Percentiles rank a stretch among this genome's conserved stretches.
These are phyloP conservation scores for Moniliophthora roreri DNA, from an alignment of 1,284 basidiomycete species.

Conservation along the genomic window DNA sequence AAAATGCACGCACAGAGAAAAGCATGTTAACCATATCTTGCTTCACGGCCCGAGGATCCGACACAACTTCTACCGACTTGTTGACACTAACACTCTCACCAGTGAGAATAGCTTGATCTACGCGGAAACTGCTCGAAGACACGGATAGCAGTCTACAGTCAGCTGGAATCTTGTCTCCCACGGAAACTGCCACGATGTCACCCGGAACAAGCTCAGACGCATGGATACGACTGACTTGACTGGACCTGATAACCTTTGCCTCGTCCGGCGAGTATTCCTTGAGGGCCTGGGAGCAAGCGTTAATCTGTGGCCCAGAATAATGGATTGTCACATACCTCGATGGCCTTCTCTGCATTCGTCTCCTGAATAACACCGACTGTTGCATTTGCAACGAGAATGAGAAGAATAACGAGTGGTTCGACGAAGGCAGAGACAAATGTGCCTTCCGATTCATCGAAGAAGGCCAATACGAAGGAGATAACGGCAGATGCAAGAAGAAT, in stretches of 20 bases:
- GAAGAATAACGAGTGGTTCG: constrained; percentile 89
- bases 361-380: constrained; percentile 95
- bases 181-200: constrained; percentile 85
- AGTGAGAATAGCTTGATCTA: constrained; percentile 94
- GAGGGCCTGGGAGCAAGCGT: constrained; percentile 61
- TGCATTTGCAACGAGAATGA: constrained; percentile 93
- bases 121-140: constrained; percentile 87
- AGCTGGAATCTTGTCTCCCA: constrained; percentile 93
- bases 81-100: constrained; percentile 89
- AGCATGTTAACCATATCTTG: constrained; percentile 96
- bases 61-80: constrained; percentile 70
- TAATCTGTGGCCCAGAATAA: constrained; percentile 8
- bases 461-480: constrained; percentile 86
- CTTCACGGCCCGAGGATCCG: constrained; percentile 81
- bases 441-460: constrained; percentile 75
- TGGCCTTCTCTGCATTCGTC: constrained; percentile 91
- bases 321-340: constrained; percentile 68
- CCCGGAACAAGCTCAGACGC: constrained; percentile 91
- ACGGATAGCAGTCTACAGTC: constrained; percentile 90
- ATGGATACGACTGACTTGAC: constrained; percentile 72
- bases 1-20: constrained; percentile 62
- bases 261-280: constrained; percentile 96
- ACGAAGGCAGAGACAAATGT: constrained; percentile 84
- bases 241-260: constrained; percentile 83
- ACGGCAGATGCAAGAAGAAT: constrained; percentile 91